These are phyloP conservation scores for Xylaria flabelliformis DNA, from an alignment of 495 filamentous ascomycete species.

Conservation along the genomic window DNA sequence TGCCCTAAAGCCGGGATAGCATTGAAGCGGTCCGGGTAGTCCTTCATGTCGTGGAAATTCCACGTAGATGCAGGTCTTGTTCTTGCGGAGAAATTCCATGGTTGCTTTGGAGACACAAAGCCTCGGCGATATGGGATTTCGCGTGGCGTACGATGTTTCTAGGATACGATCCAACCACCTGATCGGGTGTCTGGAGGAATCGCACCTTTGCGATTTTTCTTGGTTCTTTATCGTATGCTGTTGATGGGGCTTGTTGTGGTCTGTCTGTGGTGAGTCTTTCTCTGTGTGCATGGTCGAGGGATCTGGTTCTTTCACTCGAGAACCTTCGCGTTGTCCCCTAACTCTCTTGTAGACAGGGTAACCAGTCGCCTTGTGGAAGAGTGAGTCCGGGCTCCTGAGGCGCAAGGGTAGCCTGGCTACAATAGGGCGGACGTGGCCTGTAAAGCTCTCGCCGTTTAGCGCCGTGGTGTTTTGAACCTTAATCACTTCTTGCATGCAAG, in stretches of 20 bases:
- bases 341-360: background rate
- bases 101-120: slow-evolving; percentile 8
- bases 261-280: background rate
- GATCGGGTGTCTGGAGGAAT: slow-evolving; percentile 27
- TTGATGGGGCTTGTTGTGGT: slow-evolving; percentile 5
- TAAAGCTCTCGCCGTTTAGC: background rate
- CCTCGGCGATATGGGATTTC: slow-evolving; percentile 17
- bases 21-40: slow-evolving; percentile 32
- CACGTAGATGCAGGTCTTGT: slow-evolving; percentile 27
- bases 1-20: slow-evolving; percentile 33
- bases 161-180: slow-evolving; percentile 36
- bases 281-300: background rate
- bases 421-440: background rate
- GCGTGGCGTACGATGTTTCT: slow-evolving; percentile 33
- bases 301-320: background rate
- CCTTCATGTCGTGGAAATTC: slow-evolving; percentile 20
- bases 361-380: background rate
- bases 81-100: slow-evolving; percentile 19
- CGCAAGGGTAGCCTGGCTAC: background rate
- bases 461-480: slow-evolving; percentile 18
- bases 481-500: slow-evolving; percentile 1
- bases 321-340: background rate
- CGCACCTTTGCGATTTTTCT: background rate
- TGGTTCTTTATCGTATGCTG: background rate
- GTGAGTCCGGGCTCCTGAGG: background rate